Conservation (phyloP, 2,329 filamentous ascomycete genomes). For the Gremmenia infestans region DNA sequence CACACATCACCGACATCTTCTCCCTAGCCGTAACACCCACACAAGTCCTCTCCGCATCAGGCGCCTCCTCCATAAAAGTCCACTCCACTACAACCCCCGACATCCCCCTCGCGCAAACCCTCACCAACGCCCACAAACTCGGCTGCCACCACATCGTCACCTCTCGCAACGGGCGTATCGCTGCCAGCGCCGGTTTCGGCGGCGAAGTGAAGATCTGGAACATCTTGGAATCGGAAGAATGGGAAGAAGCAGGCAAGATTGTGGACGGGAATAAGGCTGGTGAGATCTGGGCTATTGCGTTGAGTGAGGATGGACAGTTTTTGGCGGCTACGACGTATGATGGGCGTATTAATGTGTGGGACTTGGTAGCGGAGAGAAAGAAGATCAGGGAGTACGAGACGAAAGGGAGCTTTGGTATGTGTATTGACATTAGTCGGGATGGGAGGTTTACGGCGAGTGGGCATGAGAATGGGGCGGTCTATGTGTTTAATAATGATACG, state of each 20-base stretch:
- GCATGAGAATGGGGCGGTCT: slow-evolving; percentile 86
- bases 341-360: slow-evolving; percentile 86
- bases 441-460: slow-evolving; percentile 85
- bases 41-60: slow-evolving; percentile 76
- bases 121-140: slow-evolving; percentile 75
- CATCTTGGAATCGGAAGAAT: slow-evolving; percentile 53
- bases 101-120: slow-evolving; percentile 73
- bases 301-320: slow-evolving; percentile 79
- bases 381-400: slow-evolving; percentile 85
- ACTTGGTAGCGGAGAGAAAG: slow-evolving; percentile 49
- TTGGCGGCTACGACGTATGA: slow-evolving; percentile 85
- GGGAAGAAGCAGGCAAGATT: slow-evolving; percentile 45
- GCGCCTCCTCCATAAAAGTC: slow-evolving; percentile 75
- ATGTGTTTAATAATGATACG: slow-evolving; percentile 91
- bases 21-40: slow-evolving; percentile 70
- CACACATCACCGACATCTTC: slow-evolving; percentile 81
- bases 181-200: slow-evolving; percentile 82
- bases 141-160: slow-evolving; percentile 88
- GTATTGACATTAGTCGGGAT: slow-evolving; percentile 74
- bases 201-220: slow-evolving; percentile 85
- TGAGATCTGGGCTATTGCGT: slow-evolving; percentile 80
- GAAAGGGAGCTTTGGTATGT: slow-evolving; percentile 85
- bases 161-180: slow-evolving; percentile 61
- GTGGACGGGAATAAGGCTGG: slow-evolving; percentile 54
- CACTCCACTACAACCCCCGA: slow-evolving; percentile 68